phyloP scores from a whole-genome alignment of 441 rosid species.

The Populus hybrid region DNA sequence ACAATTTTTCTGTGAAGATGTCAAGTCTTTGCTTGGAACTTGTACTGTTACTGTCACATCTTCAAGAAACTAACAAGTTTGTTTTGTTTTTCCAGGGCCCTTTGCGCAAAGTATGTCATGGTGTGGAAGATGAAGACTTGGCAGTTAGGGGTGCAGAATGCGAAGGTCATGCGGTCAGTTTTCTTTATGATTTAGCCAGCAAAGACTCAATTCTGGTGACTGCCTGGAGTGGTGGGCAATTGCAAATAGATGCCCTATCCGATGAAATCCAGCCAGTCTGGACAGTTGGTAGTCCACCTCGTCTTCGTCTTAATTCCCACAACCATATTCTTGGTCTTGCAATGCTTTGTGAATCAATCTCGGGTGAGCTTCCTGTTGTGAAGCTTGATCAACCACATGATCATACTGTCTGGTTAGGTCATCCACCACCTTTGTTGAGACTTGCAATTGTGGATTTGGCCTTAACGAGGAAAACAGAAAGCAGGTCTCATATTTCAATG shows the following conservation, averaged over 20 bases:
- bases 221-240: conserved; percentile 95
- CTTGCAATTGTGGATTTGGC: conserved; percentile 93
- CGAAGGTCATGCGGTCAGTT: conserved; percentile 81
- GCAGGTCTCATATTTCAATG: conserved; percentile 47
- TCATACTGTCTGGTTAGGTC: conserved; percentile 78
- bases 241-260: conserved; percentile 90
- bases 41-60: not conserved
- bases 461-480: conserved; percentile 53
- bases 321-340: conserved; percentile 65
- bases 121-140: conserved; percentile 50
- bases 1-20: not conserved
- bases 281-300: conserved; percentile 69
- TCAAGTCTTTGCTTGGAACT: not conserved
- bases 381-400: conserved; percentile 57
- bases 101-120: conserved; percentile 53
- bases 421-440: conserved; percentile 86
- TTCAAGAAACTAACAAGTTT: not conserved
- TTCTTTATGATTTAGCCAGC: conserved; percentile 76
- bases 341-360: conserved; percentile 80
- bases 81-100: conserved; percentile 61
- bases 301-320: conserved; percentile 58
- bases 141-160: conserved; percentile 57
- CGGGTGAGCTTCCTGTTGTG: conserved; percentile 42
- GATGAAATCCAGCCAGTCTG: conserved; percentile 98
- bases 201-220: conserved; percentile 90